These are phyloP conservation scores for Eimeria brunetti DNA, from an alignment of 169 alveolate genomes.

Conservation along the genomic window DNA sequence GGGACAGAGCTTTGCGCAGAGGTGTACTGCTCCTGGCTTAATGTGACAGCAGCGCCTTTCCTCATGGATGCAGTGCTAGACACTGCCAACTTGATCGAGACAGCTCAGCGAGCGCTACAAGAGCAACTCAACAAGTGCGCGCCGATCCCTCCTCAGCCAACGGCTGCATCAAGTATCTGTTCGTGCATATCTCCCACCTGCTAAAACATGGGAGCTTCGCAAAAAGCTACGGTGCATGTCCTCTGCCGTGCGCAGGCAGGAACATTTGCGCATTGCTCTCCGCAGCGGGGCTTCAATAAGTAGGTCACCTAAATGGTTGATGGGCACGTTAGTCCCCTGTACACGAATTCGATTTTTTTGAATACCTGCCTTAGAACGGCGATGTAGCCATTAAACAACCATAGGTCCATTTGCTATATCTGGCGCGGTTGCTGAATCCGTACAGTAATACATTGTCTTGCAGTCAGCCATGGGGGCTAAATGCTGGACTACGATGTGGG, in stretches of 20 bases:
- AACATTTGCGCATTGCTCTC: constrained; percentile 26
- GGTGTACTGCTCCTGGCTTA: constrained; percentile 68
- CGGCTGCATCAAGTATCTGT: background rate
- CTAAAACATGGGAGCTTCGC: background rate
- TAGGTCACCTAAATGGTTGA: background rate
- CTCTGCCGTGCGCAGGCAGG: constrained; percentile 33
- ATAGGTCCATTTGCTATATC: background rate
- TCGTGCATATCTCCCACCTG: background rate
- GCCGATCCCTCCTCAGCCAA: background rate
- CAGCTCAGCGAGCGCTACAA: constrained; percentile 58
- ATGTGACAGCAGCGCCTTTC: constrained; percentile 75
- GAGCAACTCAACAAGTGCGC: constrained; percentile 45
- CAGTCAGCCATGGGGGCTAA: background rate
- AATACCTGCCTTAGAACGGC: background rate
- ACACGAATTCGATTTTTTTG: background rate
- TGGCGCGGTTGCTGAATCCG: background rate
- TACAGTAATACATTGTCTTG: background rate
- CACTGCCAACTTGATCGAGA: constrained; percentile 65
- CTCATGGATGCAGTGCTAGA: constrained; percentile 75
- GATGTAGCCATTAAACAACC: background rate
- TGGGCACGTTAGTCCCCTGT: background rate
- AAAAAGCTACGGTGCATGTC: background rate
- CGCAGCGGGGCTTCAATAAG: background rate
- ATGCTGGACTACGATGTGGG: background rate
- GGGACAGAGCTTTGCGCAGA: constrained; percentile 63